These are phyloP conservation scores for Apiospora malaysiana DNA, from an alignment of 2,329 filamentous ascomycete genomes.

Conservation along the genomic window DNA sequence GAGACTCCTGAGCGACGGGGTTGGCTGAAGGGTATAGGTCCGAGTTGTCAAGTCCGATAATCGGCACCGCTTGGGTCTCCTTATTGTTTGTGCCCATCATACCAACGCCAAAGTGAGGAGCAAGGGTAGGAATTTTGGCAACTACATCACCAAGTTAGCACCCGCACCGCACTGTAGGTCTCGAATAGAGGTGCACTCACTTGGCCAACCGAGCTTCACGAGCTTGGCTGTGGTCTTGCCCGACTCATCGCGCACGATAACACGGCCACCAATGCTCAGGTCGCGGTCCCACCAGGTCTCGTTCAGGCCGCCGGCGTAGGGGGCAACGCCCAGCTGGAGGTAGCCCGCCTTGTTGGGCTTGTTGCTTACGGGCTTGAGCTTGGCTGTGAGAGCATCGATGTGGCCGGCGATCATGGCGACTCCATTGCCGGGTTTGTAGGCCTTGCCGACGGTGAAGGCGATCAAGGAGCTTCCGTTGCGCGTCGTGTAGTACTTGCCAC, in stretches of 20 bases:
- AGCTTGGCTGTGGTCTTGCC: slow-evolving; percentile 82
- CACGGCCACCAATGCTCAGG: slow-evolving; percentile 85
- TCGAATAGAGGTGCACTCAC: slow-evolving; percentile 41
- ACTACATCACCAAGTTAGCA: slow-evolving; percentile 48
- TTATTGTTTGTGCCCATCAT: slow-evolving; percentile 73
- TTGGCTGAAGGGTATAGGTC: slow-evolving; percentile 50
- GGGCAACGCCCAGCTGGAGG: slow-evolving; percentile 87
- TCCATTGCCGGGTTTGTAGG: slow-evolving; percentile 85
- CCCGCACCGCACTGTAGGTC: neutral
- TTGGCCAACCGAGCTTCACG: slow-evolving; percentile 92
- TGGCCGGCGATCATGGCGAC: slow-evolving; percentile 89
- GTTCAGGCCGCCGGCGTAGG: slow-evolving; percentile 87
- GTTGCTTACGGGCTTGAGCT: slow-evolving; percentile 87
- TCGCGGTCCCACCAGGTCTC: slow-evolving; percentile 98
- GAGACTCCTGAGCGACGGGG: slow-evolving; percentile 45
- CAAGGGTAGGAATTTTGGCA: slow-evolving; percentile 88
- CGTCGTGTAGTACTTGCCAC: slow-evolving; percentile 87
- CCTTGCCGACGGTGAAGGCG: slow-evolving; percentile 81
- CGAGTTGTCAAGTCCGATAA: slow-evolving; percentile 85
- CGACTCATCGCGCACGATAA: slow-evolving; percentile 78
- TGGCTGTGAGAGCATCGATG: slow-evolving; percentile 89
- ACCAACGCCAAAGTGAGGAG: slow-evolving; percentile 88
- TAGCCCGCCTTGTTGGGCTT: slow-evolving; percentile 87
- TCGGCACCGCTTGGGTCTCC: slow-evolving; percentile 93
- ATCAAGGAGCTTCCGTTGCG: slow-evolving; percentile 87